Conservation (phyloP, 2,329 filamentous ascomycete species). For the Alternaria dauci region DNA sequence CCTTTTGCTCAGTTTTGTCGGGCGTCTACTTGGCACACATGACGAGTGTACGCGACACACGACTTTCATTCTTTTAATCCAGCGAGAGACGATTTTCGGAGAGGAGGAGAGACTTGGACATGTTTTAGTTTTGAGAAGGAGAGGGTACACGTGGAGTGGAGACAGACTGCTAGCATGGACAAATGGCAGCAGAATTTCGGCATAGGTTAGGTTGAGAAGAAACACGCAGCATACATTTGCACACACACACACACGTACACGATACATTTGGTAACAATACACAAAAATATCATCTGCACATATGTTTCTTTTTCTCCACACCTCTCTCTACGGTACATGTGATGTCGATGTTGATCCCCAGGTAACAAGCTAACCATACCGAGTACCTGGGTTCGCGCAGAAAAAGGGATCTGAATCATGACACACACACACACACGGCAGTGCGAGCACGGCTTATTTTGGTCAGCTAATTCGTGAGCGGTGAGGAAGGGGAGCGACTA, state of each 20-base stretch:
- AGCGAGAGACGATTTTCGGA: background rate
- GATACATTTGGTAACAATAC: constrained; percentile 3
- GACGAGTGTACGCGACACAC: constrained; percentile 38
- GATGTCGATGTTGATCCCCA: background rate
- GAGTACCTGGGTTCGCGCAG: constrained; percentile 1
- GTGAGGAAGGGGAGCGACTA: constrained; percentile 7
- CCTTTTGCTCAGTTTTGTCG: background rate
- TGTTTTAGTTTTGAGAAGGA: background rate
- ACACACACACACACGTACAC: background rate
- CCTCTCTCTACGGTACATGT: background rate
- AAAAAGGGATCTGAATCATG: constrained; percentile 1
- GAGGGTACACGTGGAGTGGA: background rate
- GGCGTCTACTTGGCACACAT: constrained; percentile 28
- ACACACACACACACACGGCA: background rate
- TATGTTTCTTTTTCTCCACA: background rate
- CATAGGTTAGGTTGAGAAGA: background rate
- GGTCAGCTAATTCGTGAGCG: constrained; percentile 13
- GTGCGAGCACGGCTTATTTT: background rate
- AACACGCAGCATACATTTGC: background rate
- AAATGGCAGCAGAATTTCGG: background rate
- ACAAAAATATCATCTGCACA: background rate
- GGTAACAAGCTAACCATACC: background rate
- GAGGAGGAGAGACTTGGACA: constrained; percentile 3
- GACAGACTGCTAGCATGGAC: background rate
- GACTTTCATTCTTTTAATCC: constrained; percentile 24